Percentiles rank a stretch among this genome's conserved stretches.
These are phyloP conservation scores for Echeveria elegans DNA, from an alignment of 164 flowering plant genomes.

Conservation along the genomic window DNA sequence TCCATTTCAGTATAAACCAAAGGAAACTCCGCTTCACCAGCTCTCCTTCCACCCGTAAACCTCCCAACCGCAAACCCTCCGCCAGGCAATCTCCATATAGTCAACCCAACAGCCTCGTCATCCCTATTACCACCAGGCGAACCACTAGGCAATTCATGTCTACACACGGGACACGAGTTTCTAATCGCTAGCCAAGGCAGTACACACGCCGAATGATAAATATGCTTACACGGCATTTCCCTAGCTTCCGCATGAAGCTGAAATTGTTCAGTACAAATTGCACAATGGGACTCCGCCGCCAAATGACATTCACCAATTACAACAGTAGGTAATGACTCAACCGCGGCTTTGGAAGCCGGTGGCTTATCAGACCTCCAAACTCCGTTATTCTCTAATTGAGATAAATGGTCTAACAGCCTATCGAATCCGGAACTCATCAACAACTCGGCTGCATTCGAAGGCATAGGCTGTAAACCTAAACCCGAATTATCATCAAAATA, in stretches of 20 bases:
- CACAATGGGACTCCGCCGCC: slow-evolving; percentile 4
- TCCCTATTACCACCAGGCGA: background rate
- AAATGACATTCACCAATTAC: background rate
- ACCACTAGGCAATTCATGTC: slow-evolving; percentile 4
- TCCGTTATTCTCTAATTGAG: too few species aligned
- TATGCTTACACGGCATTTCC: too few species aligned
- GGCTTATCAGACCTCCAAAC: too few species aligned
- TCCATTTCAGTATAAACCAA: slow-evolving; percentile 9
- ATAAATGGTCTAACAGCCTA: too few species aligned
- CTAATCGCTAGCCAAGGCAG: background rate
- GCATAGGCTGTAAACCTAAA: slow-evolving; percentile 62
- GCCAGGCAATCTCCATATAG: too few species aligned
- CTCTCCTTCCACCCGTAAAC: background rate
- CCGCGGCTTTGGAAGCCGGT: too few species aligned
- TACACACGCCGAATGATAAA: slow-evolving; percentile 1
- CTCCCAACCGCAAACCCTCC: slow-evolving; percentile 8
- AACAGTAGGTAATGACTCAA: too few species aligned
- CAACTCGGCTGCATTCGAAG: slow-evolving; percentile 24
- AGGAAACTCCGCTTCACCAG: too few species aligned
- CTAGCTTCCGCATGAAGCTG: too few species aligned
- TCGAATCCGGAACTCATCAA: slow-evolving; percentile 9
- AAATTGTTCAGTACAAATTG: too few species aligned
- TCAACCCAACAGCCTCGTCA: slow-evolving; percentile 1
- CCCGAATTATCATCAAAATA: too few species aligned
- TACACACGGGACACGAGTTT: slow-evolving; percentile 5